Base-by-base conservation (phyloP, 1,139 yeast genomes). In the Candida buenavistaensis region DNA sequence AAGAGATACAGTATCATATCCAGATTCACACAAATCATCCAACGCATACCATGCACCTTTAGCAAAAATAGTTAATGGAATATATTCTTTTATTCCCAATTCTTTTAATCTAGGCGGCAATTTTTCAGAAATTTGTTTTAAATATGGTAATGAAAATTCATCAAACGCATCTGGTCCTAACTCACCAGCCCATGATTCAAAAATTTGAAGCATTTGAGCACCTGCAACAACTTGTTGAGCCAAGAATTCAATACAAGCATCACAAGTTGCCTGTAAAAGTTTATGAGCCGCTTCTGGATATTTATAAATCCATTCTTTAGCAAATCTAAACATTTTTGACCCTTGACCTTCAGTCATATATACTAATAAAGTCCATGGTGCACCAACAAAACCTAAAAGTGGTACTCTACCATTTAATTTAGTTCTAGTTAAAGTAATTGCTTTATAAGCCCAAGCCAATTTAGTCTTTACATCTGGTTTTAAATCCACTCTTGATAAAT, bases 311-410 rank as follows among this genome's bases (percentile, higher is more conserved):
- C 97, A 90, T 56, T 87, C 85, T 60, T 92, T 89, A 39, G 89
- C 96, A 55, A 74, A 88, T 54, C 96, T 75, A 67, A 86, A 92
- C 72, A 90, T 73, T 58, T 87, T 85, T 8, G 96, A 82, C 11
- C 97, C 96, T 50, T 96, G 97, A 32, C 98, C 98, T 63, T 92
- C 98, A 41, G 92, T 82, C 96, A 92, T 94, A 62, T 94, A 92
- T 26, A 90, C 96, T 65, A 92, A 72, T 44, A 92, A 66, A 8
- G 98, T 92, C 97, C 97, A 92, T 39, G 98, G 98, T 10, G 96
- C 97, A 38, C 98, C 98, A 48, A 92, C 87, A 62, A 92, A 92
- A 3, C 98, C 98, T 36, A 92, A 72, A 46, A 92, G 71, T 15
- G 98, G 98, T 12, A 90, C 97, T 51, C 95, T 76, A 32, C 98